Evolutionary conservation across 1,284 basidiomycete species (phyloP).

Genomic region (Pterulicium gracile): DNA sequence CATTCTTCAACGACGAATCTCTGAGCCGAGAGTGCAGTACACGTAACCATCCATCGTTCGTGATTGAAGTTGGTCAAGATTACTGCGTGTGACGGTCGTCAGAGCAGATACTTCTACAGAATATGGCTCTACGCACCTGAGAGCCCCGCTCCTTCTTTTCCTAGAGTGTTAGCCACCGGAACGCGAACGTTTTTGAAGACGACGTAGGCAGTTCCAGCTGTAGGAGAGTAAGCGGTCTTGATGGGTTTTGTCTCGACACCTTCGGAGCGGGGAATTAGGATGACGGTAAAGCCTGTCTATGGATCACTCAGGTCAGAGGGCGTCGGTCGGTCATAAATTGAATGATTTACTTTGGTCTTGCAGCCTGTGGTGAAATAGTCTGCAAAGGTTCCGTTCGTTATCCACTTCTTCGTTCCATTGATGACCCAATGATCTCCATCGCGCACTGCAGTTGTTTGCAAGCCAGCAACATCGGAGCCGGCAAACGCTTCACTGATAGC

Average conservation of each 20-base stretch:
- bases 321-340: neutral
- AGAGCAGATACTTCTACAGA: neutral
- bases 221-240: constrained; percentile 81
- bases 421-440: constrained; percentile 85
- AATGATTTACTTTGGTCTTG: constrained; percentile 47
- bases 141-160: constrained; percentile 78
- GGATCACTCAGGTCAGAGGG: constrained; percentile 6
- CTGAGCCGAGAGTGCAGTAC: constrained; percentile 61
- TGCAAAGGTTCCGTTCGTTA: constrained; percentile 81
- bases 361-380: constrained; percentile 76
- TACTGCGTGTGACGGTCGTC: constrained; percentile 19
- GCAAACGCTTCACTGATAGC: constrained; percentile 80
- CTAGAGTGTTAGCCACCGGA: constrained; percentile 78
- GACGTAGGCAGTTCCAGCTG: constrained; percentile 86
- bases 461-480: constrained; percentile 83
- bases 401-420: constrained; percentile 93
- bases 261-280: constrained; percentile 72
- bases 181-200: constrained; percentile 87
- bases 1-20: constrained; percentile 70
- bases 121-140: constrained; percentile 24
- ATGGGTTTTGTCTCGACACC: constrained; percentile 86
- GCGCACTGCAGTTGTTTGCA: constrained; percentile 74
- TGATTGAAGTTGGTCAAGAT: constrained; percentile 84
- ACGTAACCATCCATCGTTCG: constrained; percentile 80
- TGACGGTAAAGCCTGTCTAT: constrained; percentile 75